Base-by-base conservation (phyloP, 2,329 filamentous ascomycete species). In the Exophiala calicioides region DNA sequence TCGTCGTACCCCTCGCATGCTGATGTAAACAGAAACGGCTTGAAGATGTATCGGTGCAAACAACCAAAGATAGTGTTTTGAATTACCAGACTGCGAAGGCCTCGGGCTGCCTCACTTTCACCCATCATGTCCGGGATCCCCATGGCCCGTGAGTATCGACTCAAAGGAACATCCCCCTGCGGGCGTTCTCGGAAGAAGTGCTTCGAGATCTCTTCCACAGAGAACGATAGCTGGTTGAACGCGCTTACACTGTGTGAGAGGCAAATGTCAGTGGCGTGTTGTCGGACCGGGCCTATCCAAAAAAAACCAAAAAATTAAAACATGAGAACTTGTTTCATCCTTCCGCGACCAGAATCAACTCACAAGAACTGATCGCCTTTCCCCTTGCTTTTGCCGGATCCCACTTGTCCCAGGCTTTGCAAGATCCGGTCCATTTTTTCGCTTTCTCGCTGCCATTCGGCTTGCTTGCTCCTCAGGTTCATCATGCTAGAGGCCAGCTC, bases 21-120 rank as follows among this genome's bases (percentile, higher is more conserved):
- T 9, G 79, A 65, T 19, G 75, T 78, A 64, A 81, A 81, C 18
- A 81, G 57, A 65, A 80, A 81, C 1, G 77, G 78, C 19, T 76
- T 73, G 63, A 80, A 80, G 26, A 80, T 75, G 27, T 76, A 70
- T 56, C 74, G 74, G 5, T 74, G 78, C 40, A 81, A 65, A n/a
- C 77, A 72, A 45, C 74, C 77, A 10, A 76, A 79, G 31, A 81
- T 68, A n/a, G 75, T 69, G 56, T 79, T 76, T 46, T 77, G 72
- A 20, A 80, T 65, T 56, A 79, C 79, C 16, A 77, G 75, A 33
- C 73, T 66, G 19, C 77, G 74, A 12, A 80, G 65, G 56, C 77
- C 72, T 50, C 72, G 71, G 3, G 77, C 75, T 3, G 76, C 69
- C 10, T 66, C 62, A 6, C 73, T 78, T 56, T 78, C 75, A 53